These are phyloP conservation scores for Fusarium beomiforme DNA, from an alignment of 2,329 filamentous ascomycete species.

Conservation along the genomic window DNA sequence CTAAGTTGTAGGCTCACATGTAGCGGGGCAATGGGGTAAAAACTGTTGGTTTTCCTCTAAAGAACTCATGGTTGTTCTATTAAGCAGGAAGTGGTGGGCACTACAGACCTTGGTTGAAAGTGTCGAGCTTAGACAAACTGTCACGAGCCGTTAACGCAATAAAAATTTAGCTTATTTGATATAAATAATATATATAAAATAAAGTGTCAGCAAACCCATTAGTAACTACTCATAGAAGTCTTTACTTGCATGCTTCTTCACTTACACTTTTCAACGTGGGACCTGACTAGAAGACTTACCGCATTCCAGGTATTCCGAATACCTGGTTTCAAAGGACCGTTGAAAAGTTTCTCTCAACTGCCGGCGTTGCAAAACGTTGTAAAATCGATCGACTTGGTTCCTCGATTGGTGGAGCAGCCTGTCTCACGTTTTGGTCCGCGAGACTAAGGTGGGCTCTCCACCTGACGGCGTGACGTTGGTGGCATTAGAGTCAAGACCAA, in stretches of 20 bases:
- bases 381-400: neutral
- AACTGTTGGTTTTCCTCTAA: neutral
- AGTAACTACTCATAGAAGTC: neutral
- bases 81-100: neutral
- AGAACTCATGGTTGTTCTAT: neutral
- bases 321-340: conserved; percentile 2
- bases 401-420: neutral
- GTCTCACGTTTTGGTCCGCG: neutral
- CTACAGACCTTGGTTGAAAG: neutral
- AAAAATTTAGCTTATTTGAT: too few relatives aligned
- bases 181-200: neutral
- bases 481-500: neutral
- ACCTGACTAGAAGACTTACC: conserved; percentile 12
- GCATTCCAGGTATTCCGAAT: conserved; percentile 8
- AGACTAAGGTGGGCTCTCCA: neutral
- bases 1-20: too few relatives aligned
- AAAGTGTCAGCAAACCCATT: neutral
- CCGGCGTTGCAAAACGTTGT: neutral
- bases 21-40: neutral
- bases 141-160: neutral
- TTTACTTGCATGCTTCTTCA: neutral
- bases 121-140: neutral
- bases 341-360: conserved; percentile 2
- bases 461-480: conserved; percentile 2
- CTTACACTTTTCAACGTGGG: neutral